phyloP scores from a whole-genome alignment of 805 yeast genomes.

The Candida caryicola region DNA sequence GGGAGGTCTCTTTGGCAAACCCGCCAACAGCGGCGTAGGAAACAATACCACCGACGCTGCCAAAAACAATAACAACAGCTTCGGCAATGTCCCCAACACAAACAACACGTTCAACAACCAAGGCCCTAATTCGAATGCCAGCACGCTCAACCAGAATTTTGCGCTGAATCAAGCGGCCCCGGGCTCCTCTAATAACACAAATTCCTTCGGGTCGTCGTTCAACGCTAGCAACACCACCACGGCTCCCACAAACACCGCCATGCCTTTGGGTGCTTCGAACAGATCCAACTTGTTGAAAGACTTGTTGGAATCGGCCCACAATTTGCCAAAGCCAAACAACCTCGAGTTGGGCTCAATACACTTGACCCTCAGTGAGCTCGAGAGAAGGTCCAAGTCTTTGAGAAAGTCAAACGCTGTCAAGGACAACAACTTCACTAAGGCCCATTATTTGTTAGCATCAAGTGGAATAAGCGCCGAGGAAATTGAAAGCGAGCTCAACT shows the following conservation, averaged over 20 bases:
- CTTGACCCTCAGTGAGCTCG: conserved; percentile 75
- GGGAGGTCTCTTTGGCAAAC: conserved; percentile 1
- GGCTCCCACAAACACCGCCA: background rate
- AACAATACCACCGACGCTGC: conserved; percentile 2
- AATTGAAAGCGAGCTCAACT: conserved; percentile 13
- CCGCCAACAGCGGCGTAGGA: conserved; percentile 6
- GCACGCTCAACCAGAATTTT: background rate
- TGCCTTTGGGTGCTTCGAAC: conserved; percentile 6
- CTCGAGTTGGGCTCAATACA: conserved; percentile 78
- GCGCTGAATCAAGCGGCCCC: background rate
- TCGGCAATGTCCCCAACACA: background rate
- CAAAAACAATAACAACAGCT: conserved; percentile 1
- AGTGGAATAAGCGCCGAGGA: conserved; percentile 59
- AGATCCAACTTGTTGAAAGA: conserved; percentile 51
- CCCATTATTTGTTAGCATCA: conserved; percentile 85
- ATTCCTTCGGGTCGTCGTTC: background rate
- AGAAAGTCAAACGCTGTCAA: conserved; percentile 41
- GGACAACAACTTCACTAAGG: conserved; percentile 53
- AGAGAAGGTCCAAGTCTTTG: conserved; percentile 58
- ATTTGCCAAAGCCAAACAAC: conserved; percentile 57
- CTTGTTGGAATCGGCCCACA: conserved; percentile 70
- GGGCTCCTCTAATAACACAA: background rate
- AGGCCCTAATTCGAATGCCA: background rate
- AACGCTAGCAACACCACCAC: background rate
- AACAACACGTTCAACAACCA: background rate